These are phyloP conservation scores for Dothistroma septosporum DNA, from an alignment of 2,329 filamentous ascomycete genomes.

Conservation along the genomic window DNA sequence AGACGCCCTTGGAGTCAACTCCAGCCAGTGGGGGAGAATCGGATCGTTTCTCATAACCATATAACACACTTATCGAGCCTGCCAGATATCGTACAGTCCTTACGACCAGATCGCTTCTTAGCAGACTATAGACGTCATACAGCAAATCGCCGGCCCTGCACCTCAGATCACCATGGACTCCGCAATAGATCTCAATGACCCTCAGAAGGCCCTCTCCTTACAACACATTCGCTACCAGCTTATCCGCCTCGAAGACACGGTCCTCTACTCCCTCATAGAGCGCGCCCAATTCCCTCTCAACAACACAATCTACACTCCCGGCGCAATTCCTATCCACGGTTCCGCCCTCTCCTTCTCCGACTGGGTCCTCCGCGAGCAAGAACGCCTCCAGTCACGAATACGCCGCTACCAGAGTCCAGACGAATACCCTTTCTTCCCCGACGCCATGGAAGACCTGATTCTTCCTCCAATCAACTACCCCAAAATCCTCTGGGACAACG, in stretches of 20 bases:
- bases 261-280: constrained; percentile 95
- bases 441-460: constrained; percentile 71
- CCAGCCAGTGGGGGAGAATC: neutral
- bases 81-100: neutral
- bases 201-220: constrained; percentile 80
- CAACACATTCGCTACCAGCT: constrained; percentile 74
- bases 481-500: constrained; percentile 77
- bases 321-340: constrained; percentile 73
- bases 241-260: constrained; percentile 95
- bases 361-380: constrained; percentile 88
- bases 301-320: constrained; percentile 75
- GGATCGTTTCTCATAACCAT: neutral
- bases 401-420: constrained; percentile 94
- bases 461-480: constrained; percentile 88
- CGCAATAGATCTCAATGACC: constrained; percentile 81
- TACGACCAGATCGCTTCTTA: neutral
- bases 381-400: constrained; percentile 85
- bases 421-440: constrained; percentile 95
- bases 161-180: constrained; percentile 65
- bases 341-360: constrained; percentile 78
- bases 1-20: neutral
- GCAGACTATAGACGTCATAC: neutral
- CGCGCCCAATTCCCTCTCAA: constrained; percentile 96
- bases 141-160: neutral
- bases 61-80: neutral